Conservation (phyloP, 1,139 yeast genomes). For the Debaryomyces coudertii region DNA sequence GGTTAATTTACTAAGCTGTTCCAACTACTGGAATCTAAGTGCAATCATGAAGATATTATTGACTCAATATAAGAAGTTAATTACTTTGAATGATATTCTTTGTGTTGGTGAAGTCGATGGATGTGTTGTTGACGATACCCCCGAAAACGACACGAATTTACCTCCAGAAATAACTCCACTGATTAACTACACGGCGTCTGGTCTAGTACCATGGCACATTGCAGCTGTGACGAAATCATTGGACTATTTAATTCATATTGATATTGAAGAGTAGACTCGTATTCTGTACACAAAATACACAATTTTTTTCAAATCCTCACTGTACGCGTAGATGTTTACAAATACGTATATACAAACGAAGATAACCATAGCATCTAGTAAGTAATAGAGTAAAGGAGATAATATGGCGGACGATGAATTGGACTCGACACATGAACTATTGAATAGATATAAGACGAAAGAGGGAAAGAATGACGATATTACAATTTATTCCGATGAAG, state of each 20-base stretch:
- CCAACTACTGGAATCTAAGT: conserved; percentile 58
- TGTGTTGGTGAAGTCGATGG: conserved; percentile 36
- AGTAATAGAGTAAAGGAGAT: not conserved
- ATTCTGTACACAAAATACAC: conserved; percentile 14
- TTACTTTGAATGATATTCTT: conserved; percentile 50
- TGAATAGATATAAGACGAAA: conserved; percentile 6
- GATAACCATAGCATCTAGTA: not conserved
- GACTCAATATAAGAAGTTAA: conserved; percentile 68
- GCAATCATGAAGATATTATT: conserved; percentile 63
- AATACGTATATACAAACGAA: conserved; percentile 6
- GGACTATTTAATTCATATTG: conserved; percentile 47
- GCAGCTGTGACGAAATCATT: conserved; percentile 72
- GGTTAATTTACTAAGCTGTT: conserved; percentile 69
- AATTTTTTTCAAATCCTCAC: conserved; percentile 1
- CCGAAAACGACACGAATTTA: conserved; percentile 8
- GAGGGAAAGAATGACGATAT: conserved; percentile 12
- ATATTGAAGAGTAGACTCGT: conserved; percentile 34
- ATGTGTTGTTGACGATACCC: conserved; percentile 13
- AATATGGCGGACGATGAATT: conserved; percentile 4
- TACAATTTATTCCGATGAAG: conserved; percentile 14
- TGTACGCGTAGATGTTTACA: conserved; percentile 15
- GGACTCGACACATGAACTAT: conserved; percentile 13
- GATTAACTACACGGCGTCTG: conserved; percentile 18
- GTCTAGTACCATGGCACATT: conserved; percentile 79
- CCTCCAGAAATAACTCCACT: conserved; percentile 19